Evolutionary conservation across 306 rosid genomes (phyloP), one percentile per base, ranked within the genome.

Genomic region (Vigna reflexopilosa): DNA sequence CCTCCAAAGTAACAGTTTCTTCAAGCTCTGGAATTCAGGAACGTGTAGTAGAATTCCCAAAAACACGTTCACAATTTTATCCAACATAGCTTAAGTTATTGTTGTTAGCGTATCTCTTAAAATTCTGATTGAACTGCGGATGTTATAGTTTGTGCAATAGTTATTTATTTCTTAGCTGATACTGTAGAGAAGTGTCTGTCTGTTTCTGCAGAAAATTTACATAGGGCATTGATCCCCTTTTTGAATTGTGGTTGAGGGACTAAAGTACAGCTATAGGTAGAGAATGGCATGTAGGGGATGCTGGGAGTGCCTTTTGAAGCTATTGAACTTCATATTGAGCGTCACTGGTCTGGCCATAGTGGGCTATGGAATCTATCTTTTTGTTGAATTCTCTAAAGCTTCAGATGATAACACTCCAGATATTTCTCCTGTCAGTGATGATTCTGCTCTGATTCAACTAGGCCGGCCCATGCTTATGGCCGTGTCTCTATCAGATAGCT

Each of bases 261-360:
- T 80, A 56, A 67, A 78, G 76, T 71, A 79, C 12, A 16, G 59
- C 72, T 66, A 15, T 36, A 80, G 76, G 82, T 76, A 77, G 87
- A 93, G 77, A 86, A 96, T 96, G 99, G 91, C 96, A 9, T 96
- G 99, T 87, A 87, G 86, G 85, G 97, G 99, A 68, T 96, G 79
- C 87, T 93, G 91, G 86, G 97, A 82, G 79, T 96, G 90, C 79
- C 81, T 96, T 55, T 85, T 96, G 89, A 96, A 96, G 94, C 87
- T 96, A 68, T 86, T 96, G 81, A 96, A 96, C 90, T 87, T 90
- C 80, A 47, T 96, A 20, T 13, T 96, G 89, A 90, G 93, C 75
- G 82, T 96, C 75, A 79, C 86, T 80, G 99, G 99, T 84, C 85
- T 96, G 75, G 94, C 98, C 77, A 93, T 91, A 83, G 94, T 93